These are phyloP conservation scores for Aspergillus phoenicis DNA, from an alignment of 2,329 filamentous ascomycete species.

Conservation along the genomic window DNA sequence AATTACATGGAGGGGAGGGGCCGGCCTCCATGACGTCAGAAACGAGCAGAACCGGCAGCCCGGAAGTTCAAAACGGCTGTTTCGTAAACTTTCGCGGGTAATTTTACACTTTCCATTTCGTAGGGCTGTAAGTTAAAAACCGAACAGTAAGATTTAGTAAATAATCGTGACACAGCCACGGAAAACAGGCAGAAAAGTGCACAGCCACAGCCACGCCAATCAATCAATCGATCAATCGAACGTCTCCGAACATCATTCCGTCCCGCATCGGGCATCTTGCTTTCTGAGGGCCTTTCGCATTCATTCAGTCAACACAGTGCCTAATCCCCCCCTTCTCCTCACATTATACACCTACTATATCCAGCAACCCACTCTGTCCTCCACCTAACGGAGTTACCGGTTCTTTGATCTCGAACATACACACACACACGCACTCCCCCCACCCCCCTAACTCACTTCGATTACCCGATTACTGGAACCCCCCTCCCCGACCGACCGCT, in stretches of 20 bases:
- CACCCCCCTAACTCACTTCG: background rate
- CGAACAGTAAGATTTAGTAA: background rate
- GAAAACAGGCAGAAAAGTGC: background rate
- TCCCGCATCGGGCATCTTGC: slow-evolving; percentile 23
- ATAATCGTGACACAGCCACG: slow-evolving; percentile 16
- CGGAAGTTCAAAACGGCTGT: background rate
- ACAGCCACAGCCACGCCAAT: slow-evolving; percentile 13
- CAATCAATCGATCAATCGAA: background rate
- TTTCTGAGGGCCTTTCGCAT: slow-evolving; percentile 10
- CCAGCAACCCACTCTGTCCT: background rate
- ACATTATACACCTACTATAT: background rate
- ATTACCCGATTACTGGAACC: background rate
- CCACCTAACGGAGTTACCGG: background rate
- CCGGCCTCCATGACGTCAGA: background rate
- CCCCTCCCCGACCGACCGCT: background rate
- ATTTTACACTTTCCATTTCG: background rate
- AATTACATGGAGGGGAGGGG: background rate
- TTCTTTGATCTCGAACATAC: background rate
- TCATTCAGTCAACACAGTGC: background rate
- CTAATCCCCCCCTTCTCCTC: background rate
- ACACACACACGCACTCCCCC: background rate
- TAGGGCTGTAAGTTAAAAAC: background rate
- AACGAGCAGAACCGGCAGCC: background rate
- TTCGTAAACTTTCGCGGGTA: background rate
- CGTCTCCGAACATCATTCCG: slow-evolving; percentile 13